Base-by-base conservation (phyloP, 768 basidiomycete species). In the Pulveroboletus sp. region DNA sequence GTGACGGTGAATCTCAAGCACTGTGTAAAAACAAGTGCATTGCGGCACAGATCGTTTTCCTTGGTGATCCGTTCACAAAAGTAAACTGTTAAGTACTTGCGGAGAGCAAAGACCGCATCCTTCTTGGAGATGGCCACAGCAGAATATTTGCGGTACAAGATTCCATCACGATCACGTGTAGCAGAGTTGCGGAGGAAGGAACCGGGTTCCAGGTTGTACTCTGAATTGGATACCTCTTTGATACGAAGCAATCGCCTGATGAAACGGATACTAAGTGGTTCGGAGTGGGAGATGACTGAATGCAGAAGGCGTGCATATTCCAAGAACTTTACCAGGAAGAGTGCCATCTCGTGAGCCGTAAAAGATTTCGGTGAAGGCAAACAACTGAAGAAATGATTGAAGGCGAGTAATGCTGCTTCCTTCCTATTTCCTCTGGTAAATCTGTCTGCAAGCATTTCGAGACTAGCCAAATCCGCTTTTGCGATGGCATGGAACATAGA, bases 1-100 rank as follows among this genome's bases (percentile, higher is more conserved):
- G 51, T 57, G 16, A 71, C 40, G 4, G 65, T 57, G 45, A 59
- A 70, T 1, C 51, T 54, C 13, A 78, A 57, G 47, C 79, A 80
- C 3, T 70, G 71, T 1, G 66, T 65, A 38, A 79, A 71, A 7
- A 65, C 67, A 0, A 45, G 41, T 2, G 68, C 58, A 12, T 52
- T 36, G 44, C 42, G 55, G 45, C 72, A 75, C 4, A 57, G 34
- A 4, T 60, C 45, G n/a, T 72, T 67, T 54, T 76, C 70, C 27
- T 61, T 56, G 3, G 21, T 37, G 29, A 77, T 65, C 9, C 53
- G 52, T 14, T 53, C 37, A 21, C 52, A 43, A 2, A 80, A 59
- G 33, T 63, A 58, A 4, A 41, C 43, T 1, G 55, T 43, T 5
- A 79, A 46, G 19, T 51, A 49, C 7, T 38, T 40, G 14, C 52